Base-by-base conservation (phyloP, 2,329 filamentous ascomycete species). In the Colletotrichum salicis region DNA sequence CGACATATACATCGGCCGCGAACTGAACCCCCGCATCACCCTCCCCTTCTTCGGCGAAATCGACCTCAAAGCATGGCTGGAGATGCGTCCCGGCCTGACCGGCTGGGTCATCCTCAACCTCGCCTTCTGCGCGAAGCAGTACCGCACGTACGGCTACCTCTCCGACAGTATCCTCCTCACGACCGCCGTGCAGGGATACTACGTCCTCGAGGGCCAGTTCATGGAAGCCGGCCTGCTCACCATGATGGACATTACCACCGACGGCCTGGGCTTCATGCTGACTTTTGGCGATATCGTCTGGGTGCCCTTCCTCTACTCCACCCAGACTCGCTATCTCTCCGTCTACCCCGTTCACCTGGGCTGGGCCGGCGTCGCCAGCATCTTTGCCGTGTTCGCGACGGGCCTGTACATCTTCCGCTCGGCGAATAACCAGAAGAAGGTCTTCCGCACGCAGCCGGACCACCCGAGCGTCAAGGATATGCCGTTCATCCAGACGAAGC, bases 251-350 rank as follows among this genome's bases (percentile, higher is more conserved):
- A 87, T 93, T 73, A 93, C 90, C 71, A 89, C 88, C 73, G 92
- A 94, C 76, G 92, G 92, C 4, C 93, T 94, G 75, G 92, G 92
- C 60, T 92, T 91, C 81, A 94, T 94, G 92, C 85, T 94, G 35
- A 85, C 90, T 10, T 94, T 94, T 76, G 92, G 92, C 45, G 92
- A 94, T 77, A 83, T 94, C 7, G 90, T 88, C 71, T 94, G 92
- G 92, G 85, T 94, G 0, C 92, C 92, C 1, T 93, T 93, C 79
- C 86, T 90, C 64, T 94, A 93, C 83, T 91, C 87, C 51, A 83
- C 92, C 24, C 92, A 93, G 78, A 86, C 88, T 13, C 87, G 90
- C 33, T 94, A 94, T 77, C 88, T 94, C 6, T 86, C 91, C 19
- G 86, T 91, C n/a, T 90, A 92, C 80, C 92, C 92, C 0, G 84